Conservation (phyloP, 345 rosid genomes). For the Litchi chinensis region DNA sequence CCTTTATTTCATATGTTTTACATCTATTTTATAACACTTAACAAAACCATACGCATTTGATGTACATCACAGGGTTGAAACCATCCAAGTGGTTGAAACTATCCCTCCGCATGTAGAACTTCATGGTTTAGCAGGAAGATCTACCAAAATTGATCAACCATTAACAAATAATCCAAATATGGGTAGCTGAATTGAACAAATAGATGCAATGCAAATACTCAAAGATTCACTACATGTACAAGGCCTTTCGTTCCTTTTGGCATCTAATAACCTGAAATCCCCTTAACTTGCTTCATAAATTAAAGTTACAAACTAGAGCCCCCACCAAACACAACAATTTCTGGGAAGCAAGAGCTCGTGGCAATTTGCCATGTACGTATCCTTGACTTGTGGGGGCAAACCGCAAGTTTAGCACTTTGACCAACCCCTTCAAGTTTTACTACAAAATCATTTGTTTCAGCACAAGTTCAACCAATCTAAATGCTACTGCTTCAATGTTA, state of each 20-base stretch:
- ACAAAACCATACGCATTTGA: no score
- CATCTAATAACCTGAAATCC: not conserved
- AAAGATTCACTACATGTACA: slow-evolving; percentile 16
- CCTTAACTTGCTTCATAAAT: not conserved
- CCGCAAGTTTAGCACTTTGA: no score
- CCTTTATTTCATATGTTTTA: no score
- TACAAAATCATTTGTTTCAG: no score
- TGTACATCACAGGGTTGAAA: no score
- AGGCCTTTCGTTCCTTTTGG: slow-evolving; percentile 21
- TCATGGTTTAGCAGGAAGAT: not conserved
- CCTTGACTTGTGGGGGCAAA: not conserved
- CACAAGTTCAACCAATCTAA: not conserved
- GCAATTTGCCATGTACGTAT: not conserved
- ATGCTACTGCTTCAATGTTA: not conserved
- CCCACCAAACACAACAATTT: not conserved
- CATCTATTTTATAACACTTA: no score
- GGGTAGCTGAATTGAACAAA: not conserved
- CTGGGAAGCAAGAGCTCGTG: not conserved
- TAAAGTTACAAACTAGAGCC: not conserved
- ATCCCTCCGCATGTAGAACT: not conserved
- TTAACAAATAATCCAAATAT: not conserved
- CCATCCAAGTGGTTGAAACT: no score
- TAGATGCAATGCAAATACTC: slow-evolving; percentile 10
- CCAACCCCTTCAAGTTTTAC: not conserved
- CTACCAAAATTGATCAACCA: not conserved